Evolutionary conservation across 2,329 filamentous ascomycete species (phyloP), one percentile per base, ranked within the genome.

Genomic region (Talaromyces verruculosus): DNA sequence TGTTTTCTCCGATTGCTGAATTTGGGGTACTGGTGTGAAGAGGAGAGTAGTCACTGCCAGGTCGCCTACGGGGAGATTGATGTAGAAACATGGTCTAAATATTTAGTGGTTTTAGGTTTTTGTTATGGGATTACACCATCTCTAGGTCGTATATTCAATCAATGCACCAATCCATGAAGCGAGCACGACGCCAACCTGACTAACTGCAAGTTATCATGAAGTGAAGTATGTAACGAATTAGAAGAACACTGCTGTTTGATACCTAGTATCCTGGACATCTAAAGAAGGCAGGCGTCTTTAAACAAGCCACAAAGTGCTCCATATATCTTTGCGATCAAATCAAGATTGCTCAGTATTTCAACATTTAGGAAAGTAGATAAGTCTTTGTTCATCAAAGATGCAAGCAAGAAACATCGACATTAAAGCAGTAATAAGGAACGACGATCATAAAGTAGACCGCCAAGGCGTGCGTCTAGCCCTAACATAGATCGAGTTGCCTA

Each of bases 111-210:
- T 41, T n/a, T 7, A 2, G 39, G 39, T n/a, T 79, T 83, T 64
- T 84, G 15, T 6, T 25, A 13, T 49, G 39, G 39, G 39, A 49
- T 49, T 28, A 49, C 22, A 65, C 78, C 79, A 81, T 49, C 78
- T 72, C 80, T 80, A 82, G 1, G 71, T 72, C 0, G 71, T 71
- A 25, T 76, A 70, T 49, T 78, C 68, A 0, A 80, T 81, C 17
- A 82, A 72, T 4, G 71, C 77, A 19, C 81, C 80, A 22, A 83
- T 67, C 3, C 82, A 66, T 0, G 80, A 80, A 0, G 79, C 80
- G 19, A 19, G 30, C 2, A 53, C 63, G 7, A 39, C 30, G n/a
- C 63, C 55, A n/a, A 60, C 33, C 33, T 35, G 10, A 35, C 33
- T 35, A 35, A 35, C 33, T 11, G 33, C 33, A 35, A 35, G 33